phyloP scores from a whole-genome alignment of 371 early-diverging fungal species.

The Actinomucor elegans region DNA sequence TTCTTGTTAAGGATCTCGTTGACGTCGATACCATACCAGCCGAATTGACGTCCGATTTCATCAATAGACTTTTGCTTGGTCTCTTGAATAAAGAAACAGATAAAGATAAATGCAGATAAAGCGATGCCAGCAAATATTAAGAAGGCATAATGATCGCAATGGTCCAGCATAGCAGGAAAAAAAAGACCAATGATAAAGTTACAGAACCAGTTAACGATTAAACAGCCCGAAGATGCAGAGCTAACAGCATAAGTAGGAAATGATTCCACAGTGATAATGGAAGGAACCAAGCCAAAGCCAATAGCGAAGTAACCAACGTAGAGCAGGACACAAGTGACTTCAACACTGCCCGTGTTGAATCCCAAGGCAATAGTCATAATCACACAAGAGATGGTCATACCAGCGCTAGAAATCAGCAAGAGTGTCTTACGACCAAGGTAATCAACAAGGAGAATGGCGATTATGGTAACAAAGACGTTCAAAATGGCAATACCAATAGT shows the following conservation, averaged over 20 bases:
- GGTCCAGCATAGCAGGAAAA: slow-evolving; percentile 61
- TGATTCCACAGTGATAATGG: slow-evolving; percentile 66
- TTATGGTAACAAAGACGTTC: slow-evolving; percentile 52
- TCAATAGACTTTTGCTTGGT: slow-evolving; percentile 75
- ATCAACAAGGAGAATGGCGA: slow-evolving; percentile 57
- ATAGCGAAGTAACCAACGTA: slow-evolving; percentile 83
- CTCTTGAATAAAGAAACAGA: slow-evolving; percentile 75
- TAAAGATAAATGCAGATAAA: slow-evolving; percentile 54
- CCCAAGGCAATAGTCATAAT: slow-evolving; percentile 43
- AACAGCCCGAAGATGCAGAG: slow-evolving; percentile 63
- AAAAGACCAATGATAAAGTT: slow-evolving; percentile 68
- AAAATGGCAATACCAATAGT: slow-evolving; percentile 46
- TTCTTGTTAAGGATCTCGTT: slow-evolving; percentile 15
- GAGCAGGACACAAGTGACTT: slow-evolving; percentile 69
- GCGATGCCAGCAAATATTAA: slow-evolving; percentile 67
- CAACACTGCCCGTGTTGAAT: slow-evolving; percentile 49
- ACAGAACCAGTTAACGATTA: slow-evolving; percentile 70
- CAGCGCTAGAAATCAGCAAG: slow-evolving; percentile 49
- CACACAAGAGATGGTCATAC: slow-evolving; percentile 45
- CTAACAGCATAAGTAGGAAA: slow-evolving; percentile 71
- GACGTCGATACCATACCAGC: slow-evolving; percentile 41
- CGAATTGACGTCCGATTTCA: slow-evolving; percentile 51
- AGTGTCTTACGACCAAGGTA: slow-evolving; percentile 63
- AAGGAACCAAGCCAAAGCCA: slow-evolving; percentile 84
- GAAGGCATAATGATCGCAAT: slow-evolving; percentile 68